Percentiles rank a stretch among this genome's conserved stretches.
Conservation (phyloP, 2,329 filamentous ascomycete genomes). For the Xylaria sp. region DNA sequence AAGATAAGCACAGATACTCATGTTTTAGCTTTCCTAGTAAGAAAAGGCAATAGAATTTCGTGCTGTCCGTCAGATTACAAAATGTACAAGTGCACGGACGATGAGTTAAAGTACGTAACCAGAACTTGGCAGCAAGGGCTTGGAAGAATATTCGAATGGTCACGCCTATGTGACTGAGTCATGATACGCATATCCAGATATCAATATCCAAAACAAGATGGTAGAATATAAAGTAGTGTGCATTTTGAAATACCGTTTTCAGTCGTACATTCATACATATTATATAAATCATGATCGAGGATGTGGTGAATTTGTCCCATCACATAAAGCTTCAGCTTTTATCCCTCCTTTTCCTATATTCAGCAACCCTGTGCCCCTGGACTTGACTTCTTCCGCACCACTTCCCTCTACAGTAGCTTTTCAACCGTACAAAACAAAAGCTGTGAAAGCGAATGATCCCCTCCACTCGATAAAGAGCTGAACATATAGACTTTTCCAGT, state of each 20-base stretch:
- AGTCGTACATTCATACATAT: conserved; percentile 35
- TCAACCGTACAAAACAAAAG: conserved; percentile 2
- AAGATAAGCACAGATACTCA: background rate
- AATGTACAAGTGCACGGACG: background rate
- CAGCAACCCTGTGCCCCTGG: background rate
- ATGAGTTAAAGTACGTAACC: background rate
- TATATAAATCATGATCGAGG: conserved; percentile 21
- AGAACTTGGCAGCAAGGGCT: too few relatives aligned
- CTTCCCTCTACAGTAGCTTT: background rate
- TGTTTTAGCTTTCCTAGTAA: background rate
- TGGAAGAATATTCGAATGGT: too few relatives aligned
- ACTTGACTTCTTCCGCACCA: background rate
- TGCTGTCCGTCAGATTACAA: background rate
- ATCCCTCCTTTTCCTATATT: conserved; percentile 1
- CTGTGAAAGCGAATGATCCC: conserved; percentile 24
- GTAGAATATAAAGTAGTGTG: background rate
- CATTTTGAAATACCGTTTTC: conserved; percentile 17
- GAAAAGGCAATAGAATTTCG: background rate
- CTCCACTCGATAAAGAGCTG: conserved; percentile 11
- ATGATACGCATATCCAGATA: too few relatives aligned
- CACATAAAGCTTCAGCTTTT: background rate
- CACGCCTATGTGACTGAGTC: too few relatives aligned
- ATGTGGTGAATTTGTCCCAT: conserved; percentile 13
- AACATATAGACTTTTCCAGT: conserved; percentile 32
- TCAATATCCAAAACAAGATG: too few relatives aligned